phyloP scores from a whole-genome alignment of 2,329 filamentous ascomycete species.

The Ophiostoma ips region DNA sequence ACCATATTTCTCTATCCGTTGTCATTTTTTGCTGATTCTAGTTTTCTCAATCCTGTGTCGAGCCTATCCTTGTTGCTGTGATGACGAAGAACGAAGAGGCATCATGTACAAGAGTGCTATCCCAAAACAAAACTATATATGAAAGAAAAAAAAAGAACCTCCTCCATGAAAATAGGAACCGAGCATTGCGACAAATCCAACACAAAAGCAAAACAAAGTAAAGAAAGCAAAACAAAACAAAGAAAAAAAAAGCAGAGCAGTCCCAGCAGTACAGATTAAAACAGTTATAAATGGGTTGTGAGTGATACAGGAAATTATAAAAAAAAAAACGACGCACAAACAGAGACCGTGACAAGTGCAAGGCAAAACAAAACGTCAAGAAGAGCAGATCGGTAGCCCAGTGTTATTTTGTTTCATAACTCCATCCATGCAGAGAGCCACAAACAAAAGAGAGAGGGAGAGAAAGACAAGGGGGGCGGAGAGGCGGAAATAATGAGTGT shows the following conservation, averaged over 20 bases:
- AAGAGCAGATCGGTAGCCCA: constrained; percentile 1
- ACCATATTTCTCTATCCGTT: no score
- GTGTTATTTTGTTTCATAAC: constrained; percentile 10
- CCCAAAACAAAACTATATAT: not conserved
- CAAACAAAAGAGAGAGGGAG: constrained; percentile 1
- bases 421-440: constrained; percentile 14
- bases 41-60: no score
- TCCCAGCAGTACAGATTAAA: not conserved
- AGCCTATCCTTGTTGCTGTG: not conserved
- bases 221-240: not conserved
- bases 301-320: not conserved
- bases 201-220: not conserved
- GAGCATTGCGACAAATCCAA: not conserved
- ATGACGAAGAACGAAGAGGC: not conserved
- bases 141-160: not conserved
- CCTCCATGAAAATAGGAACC: no score
- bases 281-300: not conserved
- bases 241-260: not conserved
- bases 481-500: not conserved
- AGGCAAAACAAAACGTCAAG: not conserved
- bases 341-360: not conserved
- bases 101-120: not conserved
- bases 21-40: no score
- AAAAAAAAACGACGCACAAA: not conserved
- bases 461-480: not conserved